These are phyloP conservation scores for Yarrowia deformans DNA, from an alignment of 805 yeast species.

Conservation along the genomic window DNA sequence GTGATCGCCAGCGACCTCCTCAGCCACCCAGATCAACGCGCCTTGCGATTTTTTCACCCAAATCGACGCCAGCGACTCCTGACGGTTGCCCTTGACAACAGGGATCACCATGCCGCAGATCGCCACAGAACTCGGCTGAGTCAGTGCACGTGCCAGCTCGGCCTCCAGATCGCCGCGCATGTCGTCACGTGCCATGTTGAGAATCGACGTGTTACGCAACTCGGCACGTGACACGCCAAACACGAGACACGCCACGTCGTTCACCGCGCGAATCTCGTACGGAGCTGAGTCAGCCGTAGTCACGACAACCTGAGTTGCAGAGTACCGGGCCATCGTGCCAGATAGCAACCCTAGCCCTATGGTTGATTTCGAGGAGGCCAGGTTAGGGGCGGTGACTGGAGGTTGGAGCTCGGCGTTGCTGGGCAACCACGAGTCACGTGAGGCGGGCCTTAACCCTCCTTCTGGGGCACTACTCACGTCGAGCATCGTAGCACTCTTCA, in stretches of 20 bases:
- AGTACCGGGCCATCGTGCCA: conserved; percentile 50
- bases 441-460: too few relatives aligned
- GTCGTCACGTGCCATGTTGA: conserved; percentile 62
- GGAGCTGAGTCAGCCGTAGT: conserved; percentile 78
- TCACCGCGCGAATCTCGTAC: conserved; percentile 82
- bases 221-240: conserved; percentile 79
- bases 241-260: conserved; percentile 86
- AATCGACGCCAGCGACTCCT: conserved; percentile 80
- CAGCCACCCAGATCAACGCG: conserved; percentile 81
- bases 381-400: conserved; percentile 47
- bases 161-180: conserved; percentile 5
- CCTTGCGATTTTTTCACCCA: conserved; percentile 83
- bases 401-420: conserved; percentile 9
- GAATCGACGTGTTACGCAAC: conserved; percentile 65
- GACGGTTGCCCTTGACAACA: conserved; percentile 69
- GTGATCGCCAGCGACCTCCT: conserved; percentile 64
- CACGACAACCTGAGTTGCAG: conserved; percentile 76
- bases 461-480: conserved; percentile 18
- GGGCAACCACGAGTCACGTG: neutral
- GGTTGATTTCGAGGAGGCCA: conserved; percentile 61
- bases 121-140: conserved; percentile 45
- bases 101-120: conserved; percentile 80
- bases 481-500: conserved; percentile 10
- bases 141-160: neutral
- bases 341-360: conserved; percentile 48